Conservation (phyloP, 2,329 filamentous ascomycete species). For the Trichoderma sp. region DNA sequence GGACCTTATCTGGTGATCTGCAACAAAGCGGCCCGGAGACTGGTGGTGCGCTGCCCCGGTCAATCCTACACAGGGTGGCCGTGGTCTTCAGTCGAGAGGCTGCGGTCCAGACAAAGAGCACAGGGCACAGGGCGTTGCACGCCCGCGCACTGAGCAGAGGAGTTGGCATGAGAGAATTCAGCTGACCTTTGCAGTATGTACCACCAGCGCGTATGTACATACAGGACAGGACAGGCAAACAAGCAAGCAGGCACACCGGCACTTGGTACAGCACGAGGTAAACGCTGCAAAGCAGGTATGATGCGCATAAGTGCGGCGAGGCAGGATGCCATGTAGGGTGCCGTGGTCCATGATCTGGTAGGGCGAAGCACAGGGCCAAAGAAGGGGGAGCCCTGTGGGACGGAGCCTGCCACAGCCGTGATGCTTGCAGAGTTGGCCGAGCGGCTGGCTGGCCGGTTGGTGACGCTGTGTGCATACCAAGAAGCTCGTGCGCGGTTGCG, state of each 20-base stretch:
- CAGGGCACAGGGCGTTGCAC: constrained; percentile 1
- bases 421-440: constrained; percentile 13
- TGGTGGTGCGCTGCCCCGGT: constrained; percentile 22
- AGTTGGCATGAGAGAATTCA: neutral
- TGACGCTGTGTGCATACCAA: neutral
- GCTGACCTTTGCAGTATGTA: neutral
- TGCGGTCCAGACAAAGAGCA: constrained; percentile 15
- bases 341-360: constrained; percentile 19
- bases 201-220: no score
- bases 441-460: neutral
- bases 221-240: no score
- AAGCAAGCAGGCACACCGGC: no score
- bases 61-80: constrained; percentile 19
- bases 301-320: constrained; percentile 40
- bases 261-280: neutral
- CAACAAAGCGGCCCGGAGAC: constrained; percentile 26
- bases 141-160: constrained; percentile 1
- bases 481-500: neutral
- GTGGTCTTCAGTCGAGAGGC: constrained; percentile 25
- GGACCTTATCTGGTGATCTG: constrained; percentile 26
- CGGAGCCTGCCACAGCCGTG: constrained; percentile 22
- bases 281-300: constrained; percentile 39
- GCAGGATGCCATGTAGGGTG: constrained; percentile 10
- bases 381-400: constrained; percentile 22
- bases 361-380: constrained; percentile 16